Evolutionary conservation across 352 stramenopile genomes (phyloP).

Genomic region (Globisporangium apiculatum): DNA sequence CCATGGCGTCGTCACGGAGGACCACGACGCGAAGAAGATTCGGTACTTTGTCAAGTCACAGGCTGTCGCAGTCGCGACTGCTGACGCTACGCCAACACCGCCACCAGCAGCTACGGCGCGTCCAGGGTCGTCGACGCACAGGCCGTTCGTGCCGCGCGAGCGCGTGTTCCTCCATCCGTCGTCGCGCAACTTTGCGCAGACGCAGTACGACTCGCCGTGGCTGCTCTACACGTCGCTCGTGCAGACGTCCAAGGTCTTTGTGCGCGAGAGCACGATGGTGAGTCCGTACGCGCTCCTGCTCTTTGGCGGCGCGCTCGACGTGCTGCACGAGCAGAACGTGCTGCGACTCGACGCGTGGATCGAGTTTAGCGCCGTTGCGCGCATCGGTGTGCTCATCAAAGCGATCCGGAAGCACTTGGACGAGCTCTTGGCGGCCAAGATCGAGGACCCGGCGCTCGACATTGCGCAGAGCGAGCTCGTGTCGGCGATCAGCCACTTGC

Average conservation of each 20-base stretch:
- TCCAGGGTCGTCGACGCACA: slow-evolving; percentile 2
- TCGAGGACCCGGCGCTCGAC: slow-evolving; percentile 88
- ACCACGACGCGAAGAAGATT: slow-evolving; percentile 90
- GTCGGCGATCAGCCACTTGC: slow-evolving; percentile 67
- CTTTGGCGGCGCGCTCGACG: slow-evolving; percentile 93
- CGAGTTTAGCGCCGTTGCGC: slow-evolving; percentile 89
- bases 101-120: slow-evolving; percentile 7
- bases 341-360: slow-evolving; percentile 89
- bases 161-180: slow-evolving; percentile 96
- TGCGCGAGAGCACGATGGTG: slow-evolving; percentile 96
- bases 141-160: slow-evolving; percentile 51
- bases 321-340: slow-evolving; percentile 89
- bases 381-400: slow-evolving; percentile 95
- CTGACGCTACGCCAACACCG: slow-evolving; percentile 7
- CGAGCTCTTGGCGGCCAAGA: slow-evolving; percentile 90
- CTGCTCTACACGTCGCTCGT: slow-evolving; percentile 94
- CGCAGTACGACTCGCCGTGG: slow-evolving; percentile 94
- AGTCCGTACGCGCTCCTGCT: slow-evolving; percentile 95
- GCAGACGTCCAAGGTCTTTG: slow-evolving; percentile 96
- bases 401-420: slow-evolving; percentile 93
- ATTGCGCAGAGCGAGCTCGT: slow-evolving; percentile 85
- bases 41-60: slow-evolving; percentile 82
- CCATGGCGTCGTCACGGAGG: slow-evolving; percentile 87
- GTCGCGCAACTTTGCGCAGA: slow-evolving; percentile 87
- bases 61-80: too few relatives aligned